These are phyloP conservation scores for Huntiella savannae DNA, from an alignment of 2,329 filamentous ascomycete species.

Conservation along the genomic window DNA sequence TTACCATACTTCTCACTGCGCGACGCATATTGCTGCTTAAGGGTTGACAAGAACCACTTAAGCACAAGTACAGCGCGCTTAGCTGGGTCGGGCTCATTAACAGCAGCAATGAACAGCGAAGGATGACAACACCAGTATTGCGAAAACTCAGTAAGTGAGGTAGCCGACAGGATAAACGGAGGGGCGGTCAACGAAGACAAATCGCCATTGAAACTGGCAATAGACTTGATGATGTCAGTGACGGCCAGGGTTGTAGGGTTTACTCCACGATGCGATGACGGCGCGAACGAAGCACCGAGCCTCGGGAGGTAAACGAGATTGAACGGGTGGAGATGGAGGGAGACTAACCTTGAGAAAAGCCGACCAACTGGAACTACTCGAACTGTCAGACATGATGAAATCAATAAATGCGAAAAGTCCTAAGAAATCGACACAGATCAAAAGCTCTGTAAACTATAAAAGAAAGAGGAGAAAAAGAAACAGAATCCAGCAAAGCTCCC, in stretches of 20 bases:
- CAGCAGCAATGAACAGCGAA: conserved; percentile 60
- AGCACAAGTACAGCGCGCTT: conserved; percentile 76
- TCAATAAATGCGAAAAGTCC: neutral
- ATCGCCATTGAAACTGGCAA: conserved; percentile 67
- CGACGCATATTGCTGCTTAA: conserved; percentile 67
- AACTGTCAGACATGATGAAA: conserved; percentile 9
- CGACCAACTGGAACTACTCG: conserved; percentile 29
- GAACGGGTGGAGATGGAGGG: conserved; percentile 2
- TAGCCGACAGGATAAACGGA: conserved; percentile 63
- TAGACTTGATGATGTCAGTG: conserved; percentile 30
- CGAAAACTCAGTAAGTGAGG: conserved; percentile 62
- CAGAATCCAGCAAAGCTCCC: neutral
- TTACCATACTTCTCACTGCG: conserved; percentile 65
- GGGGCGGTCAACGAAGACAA: conserved; percentile 64
- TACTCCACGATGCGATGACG: too few relatives aligned
- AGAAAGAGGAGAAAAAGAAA: conserved; percentile 1
- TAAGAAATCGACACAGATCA: neutral
- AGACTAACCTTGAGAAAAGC: conserved; percentile 30
- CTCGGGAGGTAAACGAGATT: neutral
- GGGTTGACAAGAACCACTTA: conserved; percentile 86
- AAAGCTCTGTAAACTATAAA: neutral
- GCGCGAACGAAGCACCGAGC: too few relatives aligned
- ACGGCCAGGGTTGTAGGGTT: neutral
- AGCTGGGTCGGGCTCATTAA: conserved; percentile 56
- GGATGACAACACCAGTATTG: conserved; percentile 72